Base-by-base conservation (phyloP, 805 yeast species). In the Metschnikowia arizonensis region DNA sequence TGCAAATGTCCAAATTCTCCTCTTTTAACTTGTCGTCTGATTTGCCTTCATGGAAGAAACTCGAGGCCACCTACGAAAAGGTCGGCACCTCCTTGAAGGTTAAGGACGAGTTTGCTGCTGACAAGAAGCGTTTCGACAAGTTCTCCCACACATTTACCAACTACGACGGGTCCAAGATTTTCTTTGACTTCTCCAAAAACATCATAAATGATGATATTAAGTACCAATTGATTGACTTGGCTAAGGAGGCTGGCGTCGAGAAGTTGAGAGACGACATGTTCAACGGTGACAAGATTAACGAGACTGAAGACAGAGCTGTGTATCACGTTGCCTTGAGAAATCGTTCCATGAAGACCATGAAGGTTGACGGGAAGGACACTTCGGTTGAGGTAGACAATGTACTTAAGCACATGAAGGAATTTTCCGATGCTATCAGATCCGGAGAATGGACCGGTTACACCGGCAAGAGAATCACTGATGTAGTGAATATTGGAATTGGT, bases 401-500 rank as follows among this genome's bases (percentile, higher is more conserved):
- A 36, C 81, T 95, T 65, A 81, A 82, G 61, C 99, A 93, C 79
- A 90, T 93, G 95, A 87, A 88, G 75, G 96, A 90, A 68, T 93
- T 93, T 76, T 82, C 96, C 47, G 87, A 88, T 53, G 74, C 77
- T 53, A 86, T 93, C 50, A 83, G 99, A 71, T 83, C 93, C 39
- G 99, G 99, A 61, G 78, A 73, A 55, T 91, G 98, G 97, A 89
- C 81, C 60, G 99, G 99, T 66, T 91, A 86, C 79, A 83, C 97
- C 57, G 98, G 98, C 58, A 88, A 89, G 79, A 72, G 76, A 59
- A 91, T 93, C 72, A 86, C 93, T 58, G 95, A 88, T 62, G 82
- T 93, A 46, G 98, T 93, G 62, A 93, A 93, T 79, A 88, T 93
- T 60, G 99, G 99, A 70, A 93, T 93, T 64, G 99, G 99, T 65